Evolutionary conservation across 139 green algal species (phyloP), one percentile per base, ranked within the genome.

Genomic region (Spirogloea muscicola): DNA sequence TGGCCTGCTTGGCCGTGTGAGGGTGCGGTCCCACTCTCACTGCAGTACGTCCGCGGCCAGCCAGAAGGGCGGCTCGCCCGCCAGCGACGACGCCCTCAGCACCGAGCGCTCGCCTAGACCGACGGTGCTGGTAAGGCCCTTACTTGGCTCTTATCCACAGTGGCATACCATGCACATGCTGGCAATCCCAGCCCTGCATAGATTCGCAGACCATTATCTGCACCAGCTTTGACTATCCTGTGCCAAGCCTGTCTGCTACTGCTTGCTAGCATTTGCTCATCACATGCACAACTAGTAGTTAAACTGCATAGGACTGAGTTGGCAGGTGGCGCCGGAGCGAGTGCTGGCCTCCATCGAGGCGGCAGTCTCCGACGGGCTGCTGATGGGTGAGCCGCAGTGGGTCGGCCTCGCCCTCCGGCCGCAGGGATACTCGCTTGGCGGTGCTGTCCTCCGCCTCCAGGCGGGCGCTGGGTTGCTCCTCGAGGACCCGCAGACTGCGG

Each of bases 341-440:
- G 49, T 38, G 6, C 72, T 80, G 5, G 69, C 77, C 41, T 62
- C 76, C 16, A 63, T 80, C 25, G 60, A 27, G 0, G 31, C 62
- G 1, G 61, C 38, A 18, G 62, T 67, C 29, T 38, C 48, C 13
- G 37, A 37, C 25, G 63, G 27, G 10, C 9, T 80, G 38, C 64
- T 80, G 1, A 9, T 80, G 72, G 65, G 65, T 21, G 43, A 78
- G 31, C 62, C 62, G 1, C 72, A 80, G 61, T 80, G 72, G 72
- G 6, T 77, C 46, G 72, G 72, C 6, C 34, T 80, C 9, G 33
- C 61, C n/a, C 5, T 80, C 18, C 33, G 40, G 18, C 63, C 72
- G 33, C 72, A 77, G 33, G 33, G 7, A 46, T 80, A 80, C 40
- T 73, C 49, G 29, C 72, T 80, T 7, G 18, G 18, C 1, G 72